Base-by-base conservation (phyloP, 73 alveolate genomes). In the Paramecium caudatum region DNA sequence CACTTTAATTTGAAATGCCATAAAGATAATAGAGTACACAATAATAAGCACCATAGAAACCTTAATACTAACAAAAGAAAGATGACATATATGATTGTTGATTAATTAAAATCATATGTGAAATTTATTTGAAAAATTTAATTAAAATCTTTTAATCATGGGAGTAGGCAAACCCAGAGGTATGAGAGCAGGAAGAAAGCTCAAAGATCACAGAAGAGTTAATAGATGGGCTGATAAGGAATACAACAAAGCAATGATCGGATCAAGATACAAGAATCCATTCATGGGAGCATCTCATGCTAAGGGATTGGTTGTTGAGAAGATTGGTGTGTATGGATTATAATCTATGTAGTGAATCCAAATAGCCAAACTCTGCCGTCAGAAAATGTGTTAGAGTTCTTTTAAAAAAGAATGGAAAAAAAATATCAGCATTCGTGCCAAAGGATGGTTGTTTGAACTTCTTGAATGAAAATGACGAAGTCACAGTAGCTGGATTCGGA, bases 351-450 rank as follows among this genome's bases (percentile, higher is more conserved):
- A 93, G 88, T n/a, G 96, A 93, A 55, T 93, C 96, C 49, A 93
- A 93, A 86, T 92, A 93, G 83, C 96, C 96, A 82, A 93, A 93
- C 91, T 93, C 96, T 78, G 96, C 96, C 48, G 93, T 93, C 90
- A 93, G 96, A 93, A 93, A 93, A 91, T 93, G 96, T 93, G 96
- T 93, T 36, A 93, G 94, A 91, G 96, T 93, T 37, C 92, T 91
- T 63, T 83, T 93, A 37, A 93, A 91, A 91, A 93, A 93, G 91
- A 93, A 93, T 87, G 90, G 91, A 82, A 93, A 93, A 91, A 47
- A 90, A 74, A 84, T 93, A 48, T 62, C 94, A 41, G 96, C 96
- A 16, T 93, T 93, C 78, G 93, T 93, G 36, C 96, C 96, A n/a
- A 93, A 91, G 62, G 96, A 93, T 91, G 96, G 96, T 91, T 91